Base-by-base conservation (phyloP, 345 rosid genomes). In the Pugionium dolabratum region DNA sequence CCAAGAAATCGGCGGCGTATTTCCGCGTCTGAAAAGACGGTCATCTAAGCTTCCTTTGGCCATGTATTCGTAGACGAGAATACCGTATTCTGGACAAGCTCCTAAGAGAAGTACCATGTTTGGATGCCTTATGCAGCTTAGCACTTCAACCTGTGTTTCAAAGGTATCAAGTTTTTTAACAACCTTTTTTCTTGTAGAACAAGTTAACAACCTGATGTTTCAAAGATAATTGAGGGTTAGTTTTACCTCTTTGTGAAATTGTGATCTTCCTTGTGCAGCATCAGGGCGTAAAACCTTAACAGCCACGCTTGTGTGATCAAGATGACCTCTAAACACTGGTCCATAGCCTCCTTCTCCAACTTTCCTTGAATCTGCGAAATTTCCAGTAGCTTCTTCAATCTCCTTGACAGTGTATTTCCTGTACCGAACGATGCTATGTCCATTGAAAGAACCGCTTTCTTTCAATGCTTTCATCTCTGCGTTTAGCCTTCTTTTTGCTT, bases 321-420 rank as follows among this genome's bases (percentile, higher is more conserved):
- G 92, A 62, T 75, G 69, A 64, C 99, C 85, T 79, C 79, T 84
- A 54, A 54, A 94, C 11, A 94, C 41, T 3, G 41, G 41, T 37
- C 99, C 99, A 59, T 94, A 90, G 2, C 99, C 99, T 75, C 99
- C 99, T 83, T 90, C 99, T 8, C 99, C 97, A 1, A 94, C 83
- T 80, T 85, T 94, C 54, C 65, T 76, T 3, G 84, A 72, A 0
- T 63, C 72, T 1, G 79, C 42, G 10, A 94, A 94, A 74, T 28
- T 62, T 2, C 68, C 71, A 1, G 99, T 94, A 9, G 79, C 97
- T 58, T 64, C 57, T 79, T 94, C 97, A 43, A 94, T 83, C 58
- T 90, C 99, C 36, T 88, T 87, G 10, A 90, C 85, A 4, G 60
- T 39, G 60, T 94, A 94, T 70, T 83, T 84, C 56, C 96, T 81